These are phyloP conservation scores for Suillus cothurnatus DNA, from an alignment of 768 basidiomycete species.

Conservation along the genomic window DNA sequence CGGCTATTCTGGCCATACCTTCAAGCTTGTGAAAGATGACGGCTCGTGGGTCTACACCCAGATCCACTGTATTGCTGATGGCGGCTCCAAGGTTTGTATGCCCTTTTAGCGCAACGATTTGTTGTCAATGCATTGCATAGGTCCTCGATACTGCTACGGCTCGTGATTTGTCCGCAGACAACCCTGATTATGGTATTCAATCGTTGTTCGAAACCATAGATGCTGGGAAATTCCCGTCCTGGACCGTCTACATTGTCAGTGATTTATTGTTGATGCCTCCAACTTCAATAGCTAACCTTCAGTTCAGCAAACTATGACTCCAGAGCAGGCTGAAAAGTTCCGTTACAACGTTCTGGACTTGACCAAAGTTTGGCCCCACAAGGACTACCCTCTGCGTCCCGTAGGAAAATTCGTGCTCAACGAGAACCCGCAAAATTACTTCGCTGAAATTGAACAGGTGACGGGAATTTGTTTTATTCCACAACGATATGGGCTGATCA, in stretches of 20 bases:
- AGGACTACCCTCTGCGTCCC: conserved; percentile 83
- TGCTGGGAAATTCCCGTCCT: conserved; percentile 75
- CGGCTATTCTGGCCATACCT: conserved; percentile 93
- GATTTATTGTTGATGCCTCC: not conserved
- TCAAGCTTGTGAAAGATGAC: conserved; percentile 83
- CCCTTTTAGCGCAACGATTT: not conserved
- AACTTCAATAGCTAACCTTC: conserved; percentile 12
- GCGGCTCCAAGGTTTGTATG: conserved; percentile 72
- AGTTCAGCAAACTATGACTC: conserved; percentile 86
- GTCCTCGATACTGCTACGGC: conserved; percentile 74
- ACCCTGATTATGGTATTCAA: conserved; percentile 86
- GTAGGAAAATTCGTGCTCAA: conserved; percentile 85
- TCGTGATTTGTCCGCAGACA: conserved; percentile 62
- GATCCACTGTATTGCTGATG: conserved; percentile 76
- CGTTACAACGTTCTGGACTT: conserved; percentile 90
- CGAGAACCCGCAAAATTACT: conserved; percentile 84
- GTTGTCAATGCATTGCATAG: conserved; percentile 36
- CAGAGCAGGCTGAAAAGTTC: conserved; percentile 87
- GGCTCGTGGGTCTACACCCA: conserved; percentile 87
- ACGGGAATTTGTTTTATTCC: conserved; percentile 36
- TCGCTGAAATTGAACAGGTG: conserved; percentile 94
- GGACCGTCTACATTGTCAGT: conserved; percentile 84
- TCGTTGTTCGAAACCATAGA: conserved; percentile 83
- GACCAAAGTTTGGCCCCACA: conserved; percentile 92
- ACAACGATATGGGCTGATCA: conserved; percentile 12